phyloP scores from a whole-genome alignment of 352 stramenopile genomes.

The Peronospora farinosa region DNA sequence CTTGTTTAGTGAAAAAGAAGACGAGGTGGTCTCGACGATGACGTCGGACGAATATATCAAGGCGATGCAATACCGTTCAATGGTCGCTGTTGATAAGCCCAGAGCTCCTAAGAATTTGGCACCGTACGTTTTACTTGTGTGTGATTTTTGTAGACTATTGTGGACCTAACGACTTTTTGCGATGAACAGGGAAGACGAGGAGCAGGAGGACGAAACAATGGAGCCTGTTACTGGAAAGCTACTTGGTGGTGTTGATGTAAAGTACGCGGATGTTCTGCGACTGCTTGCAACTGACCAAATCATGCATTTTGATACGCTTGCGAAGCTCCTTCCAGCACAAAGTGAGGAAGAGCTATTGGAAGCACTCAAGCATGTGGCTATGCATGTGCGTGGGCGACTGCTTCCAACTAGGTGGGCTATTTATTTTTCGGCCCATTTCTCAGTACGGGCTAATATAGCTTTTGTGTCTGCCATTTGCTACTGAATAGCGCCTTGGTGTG shows the following conservation, averaged over 20 bases:
- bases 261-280: slow-evolving; percentile 23
- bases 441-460: not conserved
- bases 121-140: slow-evolving; percentile 11
- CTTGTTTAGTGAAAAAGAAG: slow-evolving; percentile 77
- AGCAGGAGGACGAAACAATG: slow-evolving; percentile 42
- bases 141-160: not conserved
- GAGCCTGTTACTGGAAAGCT: slow-evolving; percentile 22
- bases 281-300: slow-evolving; percentile 29
- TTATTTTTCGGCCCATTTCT: not conserved
- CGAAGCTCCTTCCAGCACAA: slow-evolving; percentile 30
- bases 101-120: slow-evolving; percentile 18
- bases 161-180: not conserved
- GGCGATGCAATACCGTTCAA: slow-evolving; percentile 61
- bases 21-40: slow-evolving; percentile 64
- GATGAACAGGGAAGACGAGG: slow-evolving; percentile 31
- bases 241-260: slow-evolving; percentile 26
- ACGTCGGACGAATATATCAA: slow-evolving; percentile 65
- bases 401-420: slow-evolving; percentile 35
- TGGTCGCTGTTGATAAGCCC: slow-evolving; percentile 23
- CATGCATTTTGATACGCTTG: slow-evolving; percentile 47
- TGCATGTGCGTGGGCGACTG: slow-evolving; percentile 39
- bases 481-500: slow-evolving; percentile 30
- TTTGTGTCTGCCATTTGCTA: not conserved
- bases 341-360: slow-evolving; percentile 37
- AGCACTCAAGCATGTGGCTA: slow-evolving; percentile 36